These are phyloP conservation scores for Pichia nakasei DNA, from an alignment of 805 yeast genomes.

Conservation along the genomic window DNA sequence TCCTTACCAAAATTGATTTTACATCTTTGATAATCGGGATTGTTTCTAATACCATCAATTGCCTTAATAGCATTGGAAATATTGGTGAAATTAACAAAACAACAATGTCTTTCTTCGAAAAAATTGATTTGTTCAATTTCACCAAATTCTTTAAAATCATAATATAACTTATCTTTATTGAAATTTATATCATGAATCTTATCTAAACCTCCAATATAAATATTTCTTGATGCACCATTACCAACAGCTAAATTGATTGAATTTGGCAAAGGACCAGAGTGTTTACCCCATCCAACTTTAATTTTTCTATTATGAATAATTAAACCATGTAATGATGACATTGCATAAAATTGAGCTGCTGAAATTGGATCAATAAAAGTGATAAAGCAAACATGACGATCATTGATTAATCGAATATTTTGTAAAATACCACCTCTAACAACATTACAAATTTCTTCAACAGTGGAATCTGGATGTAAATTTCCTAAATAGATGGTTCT, in stretches of 20 bases:
- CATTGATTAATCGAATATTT: conserved; percentile 68
- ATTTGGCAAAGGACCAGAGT: conserved; percentile 83
- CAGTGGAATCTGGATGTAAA: conserved; percentile 77
- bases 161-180: conserved; percentile 44
- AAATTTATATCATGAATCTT: conserved; percentile 23
- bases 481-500: conserved; percentile 89
- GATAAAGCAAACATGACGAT: conserved; percentile 86
- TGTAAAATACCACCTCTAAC: conserved; percentile 93
- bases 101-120: conserved; percentile 75
- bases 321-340: conserved; percentile 84
- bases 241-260: conserved; percentile 84
- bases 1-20: conserved; percentile 91
- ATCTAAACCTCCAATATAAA: conserved; percentile 63
- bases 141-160: conserved; percentile 75
- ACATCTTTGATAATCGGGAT: conserved; percentile 56
- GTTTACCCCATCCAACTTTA: conserved; percentile 97
- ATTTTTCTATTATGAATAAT: conserved; percentile 79
- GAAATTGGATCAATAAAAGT: conserved; percentile 96
- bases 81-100: conserved; percentile 85
- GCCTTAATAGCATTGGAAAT: conserved; percentile 89
- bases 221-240: conserved; percentile 89
- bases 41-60: conserved; percentile 79
- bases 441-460: conserved; percentile 92
- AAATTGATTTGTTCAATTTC: conserved; percentile 93
- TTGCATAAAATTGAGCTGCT: conserved; percentile 94